Conservation (phyloP, 148 eudicot species). For the Rhododendron simsii region DNA sequence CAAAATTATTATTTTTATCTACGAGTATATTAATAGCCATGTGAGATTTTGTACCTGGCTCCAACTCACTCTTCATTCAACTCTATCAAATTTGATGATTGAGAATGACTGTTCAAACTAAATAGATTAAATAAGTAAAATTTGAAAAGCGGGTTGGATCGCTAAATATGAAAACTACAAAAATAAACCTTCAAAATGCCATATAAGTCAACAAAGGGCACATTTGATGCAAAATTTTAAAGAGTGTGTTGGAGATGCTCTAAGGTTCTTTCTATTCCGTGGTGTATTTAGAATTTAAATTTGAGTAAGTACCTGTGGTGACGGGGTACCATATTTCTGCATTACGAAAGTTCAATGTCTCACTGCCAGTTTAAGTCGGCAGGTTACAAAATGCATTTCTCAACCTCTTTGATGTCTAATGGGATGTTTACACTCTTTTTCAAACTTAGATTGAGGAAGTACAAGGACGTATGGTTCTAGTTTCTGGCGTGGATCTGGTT, state of each 20-base stretch:
- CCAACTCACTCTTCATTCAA: too few relatives aligned
- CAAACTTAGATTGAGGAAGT: slow-evolving; percentile 72
- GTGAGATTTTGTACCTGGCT: too few relatives aligned
- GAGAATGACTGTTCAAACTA: background rate
- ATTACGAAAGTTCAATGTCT: background rate
- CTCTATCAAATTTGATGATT: background rate
- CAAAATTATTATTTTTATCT: too few relatives aligned
- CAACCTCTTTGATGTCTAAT: background rate
- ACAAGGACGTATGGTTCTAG: slow-evolving; percentile 52
- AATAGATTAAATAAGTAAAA: background rate
- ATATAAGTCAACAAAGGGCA: background rate
- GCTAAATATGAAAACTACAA: background rate
- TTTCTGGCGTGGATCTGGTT: slow-evolving; percentile 95
- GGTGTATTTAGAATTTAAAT: background rate
- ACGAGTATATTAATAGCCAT: too few relatives aligned
- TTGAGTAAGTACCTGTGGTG: background rate
- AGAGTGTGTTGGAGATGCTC: background rate
- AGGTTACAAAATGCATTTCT: background rate
- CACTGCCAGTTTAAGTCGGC: background rate
- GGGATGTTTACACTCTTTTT: slow-evolving; percentile 5
- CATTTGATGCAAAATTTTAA: background rate
- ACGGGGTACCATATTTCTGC: background rate
- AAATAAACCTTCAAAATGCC: background rate
- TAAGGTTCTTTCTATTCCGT: background rate
- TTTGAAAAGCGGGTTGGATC: background rate